Evolutionary conservation across 192 early-diverging fungal genomes (phyloP).

Genomic region (Backusella circina): DNA sequence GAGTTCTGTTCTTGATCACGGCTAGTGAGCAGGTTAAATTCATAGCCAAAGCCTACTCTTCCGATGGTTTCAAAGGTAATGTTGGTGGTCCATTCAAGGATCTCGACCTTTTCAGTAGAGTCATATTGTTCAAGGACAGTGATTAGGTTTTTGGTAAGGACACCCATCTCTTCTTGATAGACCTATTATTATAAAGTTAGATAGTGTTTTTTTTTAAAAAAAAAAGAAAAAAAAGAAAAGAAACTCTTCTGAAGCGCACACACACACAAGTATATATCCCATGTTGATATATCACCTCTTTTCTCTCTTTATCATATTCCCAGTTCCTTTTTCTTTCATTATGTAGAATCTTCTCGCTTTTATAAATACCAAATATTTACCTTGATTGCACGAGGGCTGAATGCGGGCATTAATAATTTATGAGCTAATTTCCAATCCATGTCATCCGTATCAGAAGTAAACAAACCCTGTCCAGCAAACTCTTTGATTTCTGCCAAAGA

Average conservation of each 20-base stretch:
- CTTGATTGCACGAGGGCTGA: constrained; percentile 33
- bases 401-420: constrained; percentile 60
- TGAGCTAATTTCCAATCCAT: constrained; percentile 55
- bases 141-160: constrained; percentile 26
- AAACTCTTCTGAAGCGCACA: background rate
- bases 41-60: constrained; percentile 51
- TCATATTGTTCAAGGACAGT: constrained; percentile 32
- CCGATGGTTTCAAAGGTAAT: constrained; percentile 58
- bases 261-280: background rate
- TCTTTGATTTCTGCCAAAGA: constrained; percentile 30
- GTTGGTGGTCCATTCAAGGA: constrained; percentile 50
- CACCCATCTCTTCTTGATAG: constrained; percentile 42
- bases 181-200: background rate
- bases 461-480: constrained; percentile 47
- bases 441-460: constrained; percentile 48
- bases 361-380: constrained; percentile 3
- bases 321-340: background rate
- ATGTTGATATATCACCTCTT: background rate
- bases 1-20: constrained; percentile 25
- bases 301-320: background rate
- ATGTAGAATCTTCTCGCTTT: too few relatives aligned
- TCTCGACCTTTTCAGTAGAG: constrained; percentile 29
- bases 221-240: too few relatives aligned
- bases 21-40: constrained; percentile 35
- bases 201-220: background rate